A percentile compares a stretch with the other conserved stretches of the same genome.
These are phyloP conservation scores for Fusarium metavorans DNA, from an alignment of 2,329 filamentous ascomycete species.

Conservation along the genomic window DNA sequence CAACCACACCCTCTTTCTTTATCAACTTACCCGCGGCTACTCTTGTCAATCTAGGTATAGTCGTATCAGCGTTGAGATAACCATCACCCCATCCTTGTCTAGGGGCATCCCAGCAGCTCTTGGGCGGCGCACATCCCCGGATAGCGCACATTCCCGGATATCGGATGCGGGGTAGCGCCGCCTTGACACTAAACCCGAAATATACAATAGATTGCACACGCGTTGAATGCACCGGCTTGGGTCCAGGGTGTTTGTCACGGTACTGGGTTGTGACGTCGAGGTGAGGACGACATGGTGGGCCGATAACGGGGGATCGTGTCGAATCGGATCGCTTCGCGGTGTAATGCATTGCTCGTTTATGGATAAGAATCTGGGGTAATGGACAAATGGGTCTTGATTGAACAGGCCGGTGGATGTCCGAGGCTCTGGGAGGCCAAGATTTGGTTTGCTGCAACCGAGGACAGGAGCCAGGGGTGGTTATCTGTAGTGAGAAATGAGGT, in stretches of 20 bases:
- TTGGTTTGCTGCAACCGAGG: background rate
- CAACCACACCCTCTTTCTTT: background rate
- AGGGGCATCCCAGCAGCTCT: background rate
- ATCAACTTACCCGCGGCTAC: background rate
- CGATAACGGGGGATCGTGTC: background rate
- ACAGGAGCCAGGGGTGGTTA: background rate
- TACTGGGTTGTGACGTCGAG: background rate
- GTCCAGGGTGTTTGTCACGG: background rate
- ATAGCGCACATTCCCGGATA: background rate
- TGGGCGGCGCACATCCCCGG: background rate
- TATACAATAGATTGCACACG: background rate
- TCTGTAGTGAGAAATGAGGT: background rate
- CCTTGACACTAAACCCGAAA: background rate
- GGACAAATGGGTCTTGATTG: background rate
- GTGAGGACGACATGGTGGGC: background rate
- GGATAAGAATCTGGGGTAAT: conserved; percentile 1
- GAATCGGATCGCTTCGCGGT: background rate
- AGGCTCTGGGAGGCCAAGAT: background rate
- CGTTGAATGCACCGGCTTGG: background rate
- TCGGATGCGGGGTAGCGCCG: background rate
- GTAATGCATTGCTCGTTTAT: background rate
- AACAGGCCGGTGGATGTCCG: background rate
- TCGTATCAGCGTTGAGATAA: background rate
- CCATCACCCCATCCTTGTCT: background rate
- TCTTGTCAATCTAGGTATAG: background rate